Base-by-base conservation (phyloP, 169 alveolate species). In the Pseudocohnilembus persalinus region DNA sequence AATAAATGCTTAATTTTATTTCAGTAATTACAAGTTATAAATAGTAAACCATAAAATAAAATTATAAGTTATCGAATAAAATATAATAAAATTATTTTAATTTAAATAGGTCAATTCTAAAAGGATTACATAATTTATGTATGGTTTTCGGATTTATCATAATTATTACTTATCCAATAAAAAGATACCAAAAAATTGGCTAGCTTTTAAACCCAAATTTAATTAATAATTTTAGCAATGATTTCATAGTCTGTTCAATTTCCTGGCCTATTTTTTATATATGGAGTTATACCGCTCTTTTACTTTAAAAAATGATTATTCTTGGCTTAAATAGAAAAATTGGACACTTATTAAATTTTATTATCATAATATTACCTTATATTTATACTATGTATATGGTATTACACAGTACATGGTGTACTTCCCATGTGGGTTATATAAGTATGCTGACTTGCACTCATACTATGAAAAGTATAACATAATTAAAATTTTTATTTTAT, bases 241-340 rank as follows among this genome's bases (percentile, higher is more conserved):
- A 77, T 34, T 77, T 77, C n/a, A 31, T 77, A 31, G 33, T 77
- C n/a, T 77, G 82, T 33, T 16, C 33, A 6, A 33, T 6, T 33
- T 72, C 30, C 72, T 77, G 82, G 82, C 82, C 82, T 77, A 27
- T 77, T 25, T 77, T 29, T n/a, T 32, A 31, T 33, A 0, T 77
- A 0, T 77, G 26, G n/a, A 33, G 74, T 34, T 77, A 77, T 33
- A 33, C n/a, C 0, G n/a, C 82, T 1, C 33, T 32, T 1, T 1
- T 77, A 16, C n/a, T 77, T 0, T 33, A 77, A 77, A 77, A 33
- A 68, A 31, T 68, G 16, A 33, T 77, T 27, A 6, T 77, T 0
- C 30, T 31, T 31, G 82, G 82, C 0, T 11, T 32, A 33, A 77
- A 77, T n/a, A 15, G 15, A 32, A 77, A 77, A 77, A 16, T 77